These are phyloP conservation scores for Coemansia sp. DNA, from an alignment of 192 early-diverging fungal species.

Conservation along the genomic window DNA sequence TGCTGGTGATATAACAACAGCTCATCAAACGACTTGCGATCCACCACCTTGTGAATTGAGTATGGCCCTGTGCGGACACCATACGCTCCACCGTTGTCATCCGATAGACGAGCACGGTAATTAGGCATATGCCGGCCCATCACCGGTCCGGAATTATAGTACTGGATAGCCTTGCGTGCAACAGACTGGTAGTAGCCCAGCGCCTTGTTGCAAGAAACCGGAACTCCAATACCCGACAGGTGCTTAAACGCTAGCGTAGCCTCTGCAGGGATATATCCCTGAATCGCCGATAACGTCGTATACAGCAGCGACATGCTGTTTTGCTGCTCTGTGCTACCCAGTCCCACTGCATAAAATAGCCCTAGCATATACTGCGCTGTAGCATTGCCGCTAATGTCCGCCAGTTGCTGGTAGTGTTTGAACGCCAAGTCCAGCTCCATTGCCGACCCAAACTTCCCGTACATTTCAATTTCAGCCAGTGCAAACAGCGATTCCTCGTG, in stretches of 20 bases:
- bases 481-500: slow-evolving; percentile 62
- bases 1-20: slow-evolving; percentile 72
- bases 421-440: slow-evolving; percentile 64
- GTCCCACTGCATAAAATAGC: slow-evolving; percentile 85
- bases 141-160: slow-evolving; percentile 75
- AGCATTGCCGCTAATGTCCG: slow-evolving; percentile 69
- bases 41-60: slow-evolving; percentile 33
- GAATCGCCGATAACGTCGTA: slow-evolving; percentile 78
- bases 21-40: slow-evolving; percentile 66
- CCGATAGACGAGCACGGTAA: slow-evolving; percentile 67
- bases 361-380: slow-evolving; percentile 89
- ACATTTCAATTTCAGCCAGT: slow-evolving; percentile 75
- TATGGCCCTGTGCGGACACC: slow-evolving; percentile 72
- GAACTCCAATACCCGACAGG: slow-evolving; percentile 76
- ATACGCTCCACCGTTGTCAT: slow-evolving; percentile 80
- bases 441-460: slow-evolving; percentile 58
- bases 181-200: slow-evolving; percentile 75
- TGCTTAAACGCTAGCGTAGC: slow-evolving; percentile 85
- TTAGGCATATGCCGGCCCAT: slow-evolving; percentile 73
- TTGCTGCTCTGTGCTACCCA: slow-evolving; percentile 59
- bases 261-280: slow-evolving; percentile 71
- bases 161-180: slow-evolving; percentile 72
- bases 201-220: slow-evolving; percentile 75
- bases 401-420: slow-evolving; percentile 62
- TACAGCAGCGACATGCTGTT: slow-evolving; percentile 64